Conservation (phyloP, 495 filamentous ascomycete species). For the Astrothelium macrocarpum region DNA sequence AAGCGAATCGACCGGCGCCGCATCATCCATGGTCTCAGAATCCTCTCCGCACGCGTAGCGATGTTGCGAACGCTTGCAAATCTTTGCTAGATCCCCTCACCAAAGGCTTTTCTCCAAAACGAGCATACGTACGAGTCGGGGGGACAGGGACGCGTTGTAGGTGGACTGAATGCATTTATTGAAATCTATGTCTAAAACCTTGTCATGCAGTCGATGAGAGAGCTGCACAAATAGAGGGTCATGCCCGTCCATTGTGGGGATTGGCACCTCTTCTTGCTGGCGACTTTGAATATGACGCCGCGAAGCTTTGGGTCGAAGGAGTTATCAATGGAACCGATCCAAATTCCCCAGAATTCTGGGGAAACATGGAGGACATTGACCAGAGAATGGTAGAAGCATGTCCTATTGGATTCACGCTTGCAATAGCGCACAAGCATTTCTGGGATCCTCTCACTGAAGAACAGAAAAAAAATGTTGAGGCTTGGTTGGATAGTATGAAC, state of each 20-base stretch:
- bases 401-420: conserved; percentile 57
- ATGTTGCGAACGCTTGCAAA: conserved; percentile 28
- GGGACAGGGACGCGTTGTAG: conserved; percentile 27
- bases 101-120: conserved; percentile 23
- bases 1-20: conserved; percentile 17
- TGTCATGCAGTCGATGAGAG: conserved; percentile 46
- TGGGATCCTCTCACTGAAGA: conserved; percentile 54
- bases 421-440: conserved; percentile 50
- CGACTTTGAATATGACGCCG: conserved; percentile 50
- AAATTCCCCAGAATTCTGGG: conserved; percentile 60
- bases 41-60: conserved; percentile 26
- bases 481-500: conserved; percentile 64
- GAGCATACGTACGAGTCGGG: conserved; percentile 27
- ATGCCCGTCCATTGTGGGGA: conserved; percentile 65
- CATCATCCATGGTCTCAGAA: conserved; percentile 30
- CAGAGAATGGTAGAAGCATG: conserved; percentile 84
- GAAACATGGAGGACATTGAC: conserved; percentile 59
- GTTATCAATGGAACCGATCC: conserved; percentile 60
- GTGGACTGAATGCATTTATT: background rate
- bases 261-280: conserved; percentile 59
- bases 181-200: background rate
- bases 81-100: conserved; percentile 32
- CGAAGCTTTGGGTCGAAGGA: conserved; percentile 56
- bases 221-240: conserved; percentile 68
- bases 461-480: conserved; percentile 52